Base-by-base conservation (phyloP, 176 grass and related monocot genomes). In the Oryza brachyantha region DNA sequence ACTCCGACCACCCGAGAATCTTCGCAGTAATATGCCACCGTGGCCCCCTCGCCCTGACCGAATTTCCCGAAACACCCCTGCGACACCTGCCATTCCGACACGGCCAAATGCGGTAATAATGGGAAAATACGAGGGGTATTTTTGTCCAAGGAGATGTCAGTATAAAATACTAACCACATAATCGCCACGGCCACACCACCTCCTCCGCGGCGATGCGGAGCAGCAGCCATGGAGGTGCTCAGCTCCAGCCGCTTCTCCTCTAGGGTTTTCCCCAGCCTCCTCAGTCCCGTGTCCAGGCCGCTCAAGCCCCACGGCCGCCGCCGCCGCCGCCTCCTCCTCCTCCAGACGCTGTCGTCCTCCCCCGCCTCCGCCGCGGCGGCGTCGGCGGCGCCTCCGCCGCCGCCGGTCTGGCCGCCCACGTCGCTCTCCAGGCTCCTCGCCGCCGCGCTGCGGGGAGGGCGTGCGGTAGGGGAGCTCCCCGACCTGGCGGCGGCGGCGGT, bases 151-250 rank as follows among this genome's bases (percentile, higher is more conserved):
- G n/a, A 31, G 29, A 14, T 19, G 26, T 57, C 45, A 0, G 19
- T n/a, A 5, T 71, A 58, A 29, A 43, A 24, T 19, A 10, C 24
- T 50, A 50, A 21, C 42, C 36, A 68, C 86, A 12, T 13, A 74
- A 88, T 83, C 68, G 38, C 21, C 58, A 63, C 31, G 41, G 57
- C 57, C 68, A 52, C 64, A 40, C 75, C 71, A 70, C 60, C 72
- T 29, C 54, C 59, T 50, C 34, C 79, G 55, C 62, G 74, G 65
- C 82, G 81, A 94, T 94, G 96, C 92, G 35, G 79, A 91, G 87
- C 84, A 89, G 86, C 65, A 60, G 76, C 92, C 57, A 98, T 98
- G 96, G 92, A 89, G 72, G 66, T 78, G 58, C 80, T 90, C 55
- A 87, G 85, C 85, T 83, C 85, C 68, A 87, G 85, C 55, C 86